These are phyloP conservation scores for Fomes fomentarius DNA, from an alignment of 1,284 basidiomycete species.

Conservation along the genomic window DNA sequence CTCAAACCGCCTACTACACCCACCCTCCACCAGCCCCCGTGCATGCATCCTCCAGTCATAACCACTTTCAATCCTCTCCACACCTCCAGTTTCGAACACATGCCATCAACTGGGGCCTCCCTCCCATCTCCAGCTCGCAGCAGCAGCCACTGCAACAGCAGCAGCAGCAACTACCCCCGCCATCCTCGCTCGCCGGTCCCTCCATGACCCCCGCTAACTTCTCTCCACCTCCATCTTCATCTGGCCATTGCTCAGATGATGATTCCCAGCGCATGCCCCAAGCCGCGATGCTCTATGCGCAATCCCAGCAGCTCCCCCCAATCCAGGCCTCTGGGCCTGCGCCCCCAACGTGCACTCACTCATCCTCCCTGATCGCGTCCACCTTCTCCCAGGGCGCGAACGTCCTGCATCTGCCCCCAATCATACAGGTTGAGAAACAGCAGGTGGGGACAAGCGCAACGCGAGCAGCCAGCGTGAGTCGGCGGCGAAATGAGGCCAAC, in stretches of 20 bases:
- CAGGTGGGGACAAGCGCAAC: slow-evolving; percentile 94
- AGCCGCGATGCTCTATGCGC: slow-evolving; percentile 29
- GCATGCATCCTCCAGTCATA: slow-evolving; percentile 21
- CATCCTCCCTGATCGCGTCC: slow-evolving; percentile 20
- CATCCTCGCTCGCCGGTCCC: slow-evolving; percentile 25
- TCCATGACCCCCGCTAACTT: slow-evolving; percentile 12
- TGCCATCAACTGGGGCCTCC: slow-evolving; percentile 22
- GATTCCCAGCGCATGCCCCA: slow-evolving; percentile 31
- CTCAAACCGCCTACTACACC: slow-evolving; percentile 36
- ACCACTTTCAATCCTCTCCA: slow-evolving; percentile 13
- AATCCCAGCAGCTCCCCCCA: slow-evolving; percentile 27
- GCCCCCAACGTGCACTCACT: slow-evolving; percentile 14
- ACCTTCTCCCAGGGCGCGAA: slow-evolving; percentile 35
- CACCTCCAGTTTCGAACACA: slow-evolving; percentile 24
- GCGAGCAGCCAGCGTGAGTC: slow-evolving; percentile 87
- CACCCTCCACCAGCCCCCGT: slow-evolving; percentile 31
- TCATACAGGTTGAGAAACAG: slow-evolving; percentile 86
- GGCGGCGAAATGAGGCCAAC: slow-evolving; percentile 87
- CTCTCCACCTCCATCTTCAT: slow-evolving; percentile 1
- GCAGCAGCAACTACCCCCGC: slow-evolving; percentile 16
- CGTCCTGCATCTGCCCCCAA: slow-evolving; percentile 75
- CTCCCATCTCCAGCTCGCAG: slow-evolving; percentile 15
- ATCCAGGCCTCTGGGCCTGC: slow-evolving; percentile 17
- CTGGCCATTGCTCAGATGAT: slow-evolving; percentile 22
- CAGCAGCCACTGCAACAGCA: slow-evolving; percentile 10